Evolutionary conservation across 129 eudicot genomes (phyloP), one percentile per base, ranked within the genome.

Genomic region (Centrapalus pauciflorus): DNA sequence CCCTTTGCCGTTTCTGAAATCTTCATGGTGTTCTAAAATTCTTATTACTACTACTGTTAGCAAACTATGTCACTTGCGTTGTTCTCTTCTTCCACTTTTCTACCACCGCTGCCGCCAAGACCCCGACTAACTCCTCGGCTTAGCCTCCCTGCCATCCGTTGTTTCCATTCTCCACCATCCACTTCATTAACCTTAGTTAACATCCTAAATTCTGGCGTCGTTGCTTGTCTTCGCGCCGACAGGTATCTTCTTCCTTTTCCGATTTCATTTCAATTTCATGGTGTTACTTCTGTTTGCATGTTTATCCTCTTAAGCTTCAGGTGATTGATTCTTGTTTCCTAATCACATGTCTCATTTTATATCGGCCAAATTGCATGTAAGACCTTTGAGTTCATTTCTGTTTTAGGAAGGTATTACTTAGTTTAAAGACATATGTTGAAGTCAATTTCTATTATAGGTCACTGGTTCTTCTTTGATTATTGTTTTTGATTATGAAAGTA

Each of bases 211-310:
- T 83, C 89, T 9, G 88, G 82, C 55, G 71, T 86, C 50, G 80
- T 86, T 46, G 89, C 89, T 60, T 86, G 95, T 76, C 95, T 86
- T 64, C 89, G 95, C 43, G 84, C 95, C 67, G 64, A 80, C 71
- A 83, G 86, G 95, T 82, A 66, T 13, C 38, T 1, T 43, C 58
- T 4, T 32, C 67, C 4, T 17, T 43, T 7, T 19, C 37, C 9
- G 16, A 21, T 41, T 26, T 4, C 4, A 35, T 61, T 20, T 21
- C 48, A 4, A 5, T 32, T 21, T 38, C 25, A 3, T 17, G 29
- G 24, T 7, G 23, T 45, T 48, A 12, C 19, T 51, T 60, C 19
- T 33, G 3, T 19, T 34, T 8, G 11, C 30, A 59, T 29, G 38
- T 59, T 29, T 14, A 57, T 30, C 17, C n/a, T 13, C 26, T 30